Evolutionary conservation across 2,329 filamentous ascomycete species (phyloP), one percentile per base, ranked within the genome.

Genomic region (Exserohilum rostratum): DNA sequence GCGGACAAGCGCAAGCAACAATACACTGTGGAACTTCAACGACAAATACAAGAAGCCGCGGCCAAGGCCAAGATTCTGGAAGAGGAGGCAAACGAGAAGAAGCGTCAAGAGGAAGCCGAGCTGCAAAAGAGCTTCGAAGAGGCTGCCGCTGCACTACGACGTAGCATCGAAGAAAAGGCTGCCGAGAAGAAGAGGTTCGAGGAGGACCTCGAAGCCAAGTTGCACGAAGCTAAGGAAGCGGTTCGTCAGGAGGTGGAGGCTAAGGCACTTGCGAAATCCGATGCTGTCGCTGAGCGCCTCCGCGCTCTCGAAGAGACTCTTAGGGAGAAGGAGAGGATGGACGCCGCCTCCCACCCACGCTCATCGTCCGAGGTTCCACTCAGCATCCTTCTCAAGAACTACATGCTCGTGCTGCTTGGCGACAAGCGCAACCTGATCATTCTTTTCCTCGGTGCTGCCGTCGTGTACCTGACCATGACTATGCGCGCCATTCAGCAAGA

Each of bases 401-500:
- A 85, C 61, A 53, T 85, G 15, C 73, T 78, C 20, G 71, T 84
- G 1, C 70, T 85, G 17, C 75, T 81, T 2, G 77, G 77, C 39
- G 85, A 87, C 60, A 76, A 76, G 40, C 77, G 80, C 33, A 87
- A 86, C 62, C 70, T 84, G 10, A 72, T 78, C 15, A 79, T 85
- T 30, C 69, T 77, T 7, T 54, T 81, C 4, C 71, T 86, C 3
- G 76, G 75, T 38, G 52, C 76, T 12, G 54, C 81, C 5, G 74
- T 82, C 4, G 56, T 79, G 1, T 76, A 79, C 55, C 68, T 82
- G 22, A 53, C 66, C 17, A 66, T 67, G 61, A 68, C 66, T 46
- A 64, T 67, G 46, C 49, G 55, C 31, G 53, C 62, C 11, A 47
- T 48, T 15, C 48, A 29, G 11, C 47, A 53, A 33, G 58, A 55